Percentiles rank a stretch among this genome's conserved stretches.
phyloP scores from a whole-genome alignment of 441 rosid genomes.

The Metrosideros polymorpha region DNA sequence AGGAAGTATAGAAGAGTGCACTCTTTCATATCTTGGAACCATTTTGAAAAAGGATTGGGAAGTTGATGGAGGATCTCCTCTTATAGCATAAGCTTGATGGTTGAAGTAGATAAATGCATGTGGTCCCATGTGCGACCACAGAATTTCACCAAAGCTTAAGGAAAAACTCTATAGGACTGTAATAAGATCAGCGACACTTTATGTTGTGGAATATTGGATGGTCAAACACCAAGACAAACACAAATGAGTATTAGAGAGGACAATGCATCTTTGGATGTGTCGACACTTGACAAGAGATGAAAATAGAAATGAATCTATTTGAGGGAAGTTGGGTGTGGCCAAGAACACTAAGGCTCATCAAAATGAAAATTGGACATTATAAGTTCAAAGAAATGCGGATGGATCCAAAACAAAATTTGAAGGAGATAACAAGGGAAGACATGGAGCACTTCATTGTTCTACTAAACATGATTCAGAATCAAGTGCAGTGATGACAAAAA shows the following conservation, averaged over 20 bases:
- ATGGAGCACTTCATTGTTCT: not conserved
- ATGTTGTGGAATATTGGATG: not conserved
- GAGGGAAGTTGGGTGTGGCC: not conserved
- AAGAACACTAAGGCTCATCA: not conserved
- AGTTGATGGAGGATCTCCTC: not conserved
- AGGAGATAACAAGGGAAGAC: not conserved
- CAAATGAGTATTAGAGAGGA: not conserved
- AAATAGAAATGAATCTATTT: not conserved
- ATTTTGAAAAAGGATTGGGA: not conserved
- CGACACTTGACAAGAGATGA: not conserved
- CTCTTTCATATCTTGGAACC: not conserved
- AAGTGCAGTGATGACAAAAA: not conserved
- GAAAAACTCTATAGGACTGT: not conserved
- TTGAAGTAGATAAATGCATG: not conserved
- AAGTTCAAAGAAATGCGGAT: not conserved
- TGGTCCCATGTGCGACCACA: not conserved
- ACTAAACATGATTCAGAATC: not conserved
- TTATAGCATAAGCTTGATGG: not conserved
- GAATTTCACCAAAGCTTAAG: not conserved
- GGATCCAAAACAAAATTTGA: not conserved
- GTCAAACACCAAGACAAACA: not conserved
- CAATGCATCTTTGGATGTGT: not conserved
- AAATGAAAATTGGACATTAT: not conserved
- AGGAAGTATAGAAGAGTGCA: not conserved
- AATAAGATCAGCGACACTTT: not conserved